Conservation (phyloP, 192 early-diverging fungal species). For the Gaertneriomyces semiglobifer region DNA sequence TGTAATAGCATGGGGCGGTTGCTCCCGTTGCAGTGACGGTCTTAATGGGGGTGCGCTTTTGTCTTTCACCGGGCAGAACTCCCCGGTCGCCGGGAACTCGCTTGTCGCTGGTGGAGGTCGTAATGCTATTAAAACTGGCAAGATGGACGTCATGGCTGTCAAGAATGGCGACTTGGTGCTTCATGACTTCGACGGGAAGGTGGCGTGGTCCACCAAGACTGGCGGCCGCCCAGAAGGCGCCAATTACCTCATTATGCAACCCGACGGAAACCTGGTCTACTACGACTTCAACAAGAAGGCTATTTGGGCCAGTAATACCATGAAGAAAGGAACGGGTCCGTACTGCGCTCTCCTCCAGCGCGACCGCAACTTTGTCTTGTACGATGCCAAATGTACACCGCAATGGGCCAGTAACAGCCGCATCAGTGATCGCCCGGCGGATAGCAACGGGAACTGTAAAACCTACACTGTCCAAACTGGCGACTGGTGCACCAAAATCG, state of each 20-base stretch:
- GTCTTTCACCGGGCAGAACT: background rate
- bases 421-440: constrained; percentile 1
- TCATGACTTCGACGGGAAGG: constrained; percentile 5
- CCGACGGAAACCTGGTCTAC: constrained; percentile 11
- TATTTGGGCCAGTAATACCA: background rate
- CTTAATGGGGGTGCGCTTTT: background rate
- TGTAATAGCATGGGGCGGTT: constrained; percentile 4
- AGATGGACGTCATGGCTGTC: background rate
- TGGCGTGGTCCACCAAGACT: background rate
- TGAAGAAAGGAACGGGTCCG: constrained; percentile 1
- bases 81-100: constrained; percentile 2
- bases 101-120: constrained; percentile 6
- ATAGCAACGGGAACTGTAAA: background rate
- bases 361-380: constrained; percentile 13
- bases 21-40: background rate
- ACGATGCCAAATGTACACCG: background rate
- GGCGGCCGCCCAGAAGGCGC: background rate
- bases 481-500: constrained; percentile 1
- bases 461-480: background rate
- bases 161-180: background rate
- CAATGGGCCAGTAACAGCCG: background rate
- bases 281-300: background rate
- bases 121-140: constrained; percentile 3
- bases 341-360: constrained; percentile 5
- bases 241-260: constrained; percentile 1